A percentile compares a stretch with the other conserved stretches of the same genome.
These are phyloP conservation scores for Aspergillus flavus DNA, from an alignment of 2,329 filamentous ascomycete genomes.

Conservation along the genomic window DNA sequence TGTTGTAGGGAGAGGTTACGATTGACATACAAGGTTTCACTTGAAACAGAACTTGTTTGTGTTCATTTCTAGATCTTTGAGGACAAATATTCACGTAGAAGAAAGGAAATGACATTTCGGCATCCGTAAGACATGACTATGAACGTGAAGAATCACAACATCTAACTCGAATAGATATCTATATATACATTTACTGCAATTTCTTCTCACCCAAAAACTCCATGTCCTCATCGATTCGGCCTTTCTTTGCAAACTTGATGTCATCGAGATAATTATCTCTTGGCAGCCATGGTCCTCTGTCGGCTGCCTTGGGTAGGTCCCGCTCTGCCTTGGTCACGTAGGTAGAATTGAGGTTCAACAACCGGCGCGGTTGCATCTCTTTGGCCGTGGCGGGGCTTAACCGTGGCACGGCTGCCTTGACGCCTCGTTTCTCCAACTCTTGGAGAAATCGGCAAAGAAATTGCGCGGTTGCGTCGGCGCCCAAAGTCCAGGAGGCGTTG, in stretches of 20 bases:
- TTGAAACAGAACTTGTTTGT: too few relatives aligned
- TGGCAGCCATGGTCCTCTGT: slow-evolving; percentile 44
- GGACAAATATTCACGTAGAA: too few relatives aligned
- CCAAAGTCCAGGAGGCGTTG: slow-evolving; percentile 49
- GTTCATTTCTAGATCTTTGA: too few relatives aligned
- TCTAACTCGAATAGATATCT: background rate
- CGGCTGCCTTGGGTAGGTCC: slow-evolving; percentile 40
- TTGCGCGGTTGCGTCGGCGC: slow-evolving; percentile 46
- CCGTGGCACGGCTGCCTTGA: slow-evolving; percentile 32
- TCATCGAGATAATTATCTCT: slow-evolving; percentile 43
- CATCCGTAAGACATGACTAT: background rate
- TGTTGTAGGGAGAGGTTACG: background rate
- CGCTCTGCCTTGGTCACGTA: slow-evolving; percentile 41
- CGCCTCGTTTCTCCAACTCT: slow-evolving; percentile 30
- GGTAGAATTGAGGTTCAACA: slow-evolving; percentile 45
- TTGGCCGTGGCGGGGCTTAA: slow-evolving; percentile 20
- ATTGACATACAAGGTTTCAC: too few relatives aligned
- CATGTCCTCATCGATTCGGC: slow-evolving; percentile 37
- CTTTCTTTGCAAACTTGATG: slow-evolving; percentile 41
- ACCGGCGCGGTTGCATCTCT: slow-evolving; percentile 29
- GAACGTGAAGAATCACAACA: background rate
- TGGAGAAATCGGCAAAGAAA: slow-evolving; percentile 42
- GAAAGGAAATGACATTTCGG: background rate
- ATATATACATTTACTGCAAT: background rate
- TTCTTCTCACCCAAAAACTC: slow-evolving; percentile 27